Conservation (phyloP, 2,329 filamentous ascomycete species). For the Trichoderma arundinaceum region DNA sequence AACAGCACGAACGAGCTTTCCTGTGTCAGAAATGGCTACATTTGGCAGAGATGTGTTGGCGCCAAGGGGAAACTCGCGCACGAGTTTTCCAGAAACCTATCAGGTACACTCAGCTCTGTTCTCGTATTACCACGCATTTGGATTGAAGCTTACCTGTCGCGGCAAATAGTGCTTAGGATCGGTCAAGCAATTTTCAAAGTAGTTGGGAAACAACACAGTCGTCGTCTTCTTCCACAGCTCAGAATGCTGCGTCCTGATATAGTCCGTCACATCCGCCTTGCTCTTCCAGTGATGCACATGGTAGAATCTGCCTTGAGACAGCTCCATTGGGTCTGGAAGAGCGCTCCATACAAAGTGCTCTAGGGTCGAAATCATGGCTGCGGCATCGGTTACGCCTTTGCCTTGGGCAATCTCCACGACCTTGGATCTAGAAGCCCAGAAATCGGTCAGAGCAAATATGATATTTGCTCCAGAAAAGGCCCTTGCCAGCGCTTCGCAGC, state of each 20-base stretch:
- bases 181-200: slow-evolving; percentile 11
- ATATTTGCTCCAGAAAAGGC: slow-evolving; percentile 1
- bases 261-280: background rate
- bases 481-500: background rate
- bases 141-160: background rate
- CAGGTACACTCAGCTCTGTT: background rate
- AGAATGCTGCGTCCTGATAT: background rate
- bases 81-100: background rate
- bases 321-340: slow-evolving; percentile 4
- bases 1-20: background rate
- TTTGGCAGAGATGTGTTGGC: background rate
- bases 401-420: background rate
- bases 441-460: slow-evolving; percentile 7
- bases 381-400: background rate
- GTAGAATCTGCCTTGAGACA: background rate
- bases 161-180: slow-evolving; percentile 6
- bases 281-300: slow-evolving; percentile 18
- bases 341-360: slow-evolving; percentile 14
- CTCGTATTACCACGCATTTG: background rate
- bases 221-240: slow-evolving; percentile 12
- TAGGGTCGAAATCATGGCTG: background rate
- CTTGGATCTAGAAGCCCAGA: slow-evolving; percentile 3
- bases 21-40: slow-evolving; percentile 5
- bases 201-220: slow-evolving; percentile 8
- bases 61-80: background rate